Conservation (phyloP, 2,329 filamentous ascomycete species). For the Paramyrothecium roridum region DNA sequence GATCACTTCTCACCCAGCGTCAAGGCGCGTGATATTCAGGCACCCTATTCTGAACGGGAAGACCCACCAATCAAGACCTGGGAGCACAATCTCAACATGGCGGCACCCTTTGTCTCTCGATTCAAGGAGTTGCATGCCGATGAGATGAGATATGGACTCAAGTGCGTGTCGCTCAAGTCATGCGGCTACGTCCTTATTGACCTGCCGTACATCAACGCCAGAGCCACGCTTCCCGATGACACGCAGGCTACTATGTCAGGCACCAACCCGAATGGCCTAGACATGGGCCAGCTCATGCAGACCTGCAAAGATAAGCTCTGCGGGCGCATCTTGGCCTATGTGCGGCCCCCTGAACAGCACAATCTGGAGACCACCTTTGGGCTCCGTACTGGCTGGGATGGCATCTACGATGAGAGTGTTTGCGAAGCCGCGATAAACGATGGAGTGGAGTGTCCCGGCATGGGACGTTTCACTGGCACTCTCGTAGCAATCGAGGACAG, state of each 20-base stretch:
- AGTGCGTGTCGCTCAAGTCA: conserved; percentile 50
- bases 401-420: conserved; percentile 25
- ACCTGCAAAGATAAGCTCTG: conserved; percentile 30
- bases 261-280: conserved; percentile 15
- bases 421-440: conserved; percentile 31
- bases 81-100: not conserved
- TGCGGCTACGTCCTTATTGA: conserved; percentile 57
- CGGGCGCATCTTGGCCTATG: conserved; percentile 26
- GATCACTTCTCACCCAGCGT: conserved; percentile 36
- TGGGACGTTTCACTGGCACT: conserved; percentile 36
- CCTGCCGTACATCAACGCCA: conserved; percentile 29
- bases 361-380: conserved; percentile 26
- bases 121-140: conserved; percentile 17
- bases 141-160: conserved; percentile 24
- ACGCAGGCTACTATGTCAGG: conserved; percentile 13
- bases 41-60: not conserved
- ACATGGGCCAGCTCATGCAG: conserved; percentile 29
- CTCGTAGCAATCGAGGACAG: conserved; percentile 12
- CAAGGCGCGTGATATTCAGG: conserved; percentile 22
- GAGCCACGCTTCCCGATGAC: conserved; percentile 24
- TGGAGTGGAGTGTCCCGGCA: conserved; percentile 30
- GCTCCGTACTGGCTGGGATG: conserved; percentile 33
- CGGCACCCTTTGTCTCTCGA: conserved; percentile 16
- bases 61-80: not conserved
- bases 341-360: conserved; percentile 22